Evolutionary conservation across 495 filamentous ascomycete species (phyloP), one percentile per base, ranked within the genome.

Genomic region (Penicillium atrosanguineum): DNA sequence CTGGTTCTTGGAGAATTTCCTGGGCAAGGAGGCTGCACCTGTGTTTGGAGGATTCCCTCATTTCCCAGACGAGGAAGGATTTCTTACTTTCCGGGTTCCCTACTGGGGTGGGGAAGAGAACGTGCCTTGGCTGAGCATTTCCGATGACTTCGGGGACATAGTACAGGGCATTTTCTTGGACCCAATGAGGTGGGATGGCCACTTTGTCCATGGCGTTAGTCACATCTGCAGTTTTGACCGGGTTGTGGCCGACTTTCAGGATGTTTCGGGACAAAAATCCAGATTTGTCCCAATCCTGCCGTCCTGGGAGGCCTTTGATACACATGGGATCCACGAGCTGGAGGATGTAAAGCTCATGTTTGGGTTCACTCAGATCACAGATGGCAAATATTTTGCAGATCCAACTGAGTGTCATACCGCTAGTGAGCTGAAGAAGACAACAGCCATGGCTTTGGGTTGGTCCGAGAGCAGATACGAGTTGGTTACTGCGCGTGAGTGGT

Each of bases 161-260:
- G 57, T 72, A 1, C 69, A 70, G 21, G 69, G 68, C 11, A 45
- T 69, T 9, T 67, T 70, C 25, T 48, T 70, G 2, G 61, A 70
- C 12, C 68, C 63, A 3, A 39, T 21, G 9, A 6, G 25, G 15
- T 55, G 39, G 40, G 50, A 50, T n/a, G 31, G 42, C 4, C 28
- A 44, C 15, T 43, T 50, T 44, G 37, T 55, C 21, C 47, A 45
- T 8, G 37, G 37, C 4, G 14, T 19, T 3, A 39, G 37, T 14
- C 28, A 31, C 23, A 23, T 23, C 5, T 23, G 23, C 23, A 23
- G 23, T 5, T 23, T 23, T 23, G 23, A 23, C 2, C 23, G 5
- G 23, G 5, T 23, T 23, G 23, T 23, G 23, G 23, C 23, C 3
- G n/a, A 37, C 7, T 37, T 37, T 9, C 34, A 37, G 34, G 23